Base-by-base conservation (phyloP, 768 basidiomycete genomes). In the Naganishia friedmannii region DNA sequence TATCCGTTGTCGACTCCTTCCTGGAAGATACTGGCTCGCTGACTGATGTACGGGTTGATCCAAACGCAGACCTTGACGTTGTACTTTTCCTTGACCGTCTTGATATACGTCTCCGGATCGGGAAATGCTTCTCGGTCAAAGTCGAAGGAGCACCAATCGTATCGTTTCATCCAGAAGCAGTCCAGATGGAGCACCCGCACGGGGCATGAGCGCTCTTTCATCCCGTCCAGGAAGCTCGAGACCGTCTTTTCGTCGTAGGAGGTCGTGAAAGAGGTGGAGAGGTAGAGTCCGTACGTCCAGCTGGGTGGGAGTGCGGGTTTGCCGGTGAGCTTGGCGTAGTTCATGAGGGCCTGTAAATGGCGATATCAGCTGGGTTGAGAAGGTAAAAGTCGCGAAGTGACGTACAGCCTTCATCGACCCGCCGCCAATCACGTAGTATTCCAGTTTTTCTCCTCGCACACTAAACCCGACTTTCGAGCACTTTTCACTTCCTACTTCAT, bases 281-380 rank as follows among this genome's bases (percentile, higher is more conserved):
- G 83, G 88, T 89, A 90, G 3, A 90, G 85, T 2, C 89, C 89
- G 75, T 88, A 91, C 0, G 88, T 87, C 89, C 89, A 90, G 4
- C 85, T 80, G 1, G 89, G 89, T 32, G 90, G 82, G 9, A 90
- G 79, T n/a, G 57, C 39, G 2, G 72, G 45, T 56, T 69, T 46
- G 10, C 72, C 72, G 4, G 72, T 73, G 31, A 73, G 57, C 29
- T 55, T 45, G 56, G 72, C 67, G 66, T 73, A 73, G 31, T 31
- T 53, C 65, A 67, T 45, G 46, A 60, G 31, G 26, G 54, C 55
- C 53, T 57, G 26, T 42, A 12, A 21, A 42, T 10, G 19, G 15
- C 31, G 45, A 28, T 34, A 23, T 58, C 34, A 58, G 57, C n/a
- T 39, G 8, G 39, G 57, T 1, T 37, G 34, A 3, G 9, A 9